Conservation (phyloP, 2,329 filamentous ascomycete species). For the Blastomyces percursus region DNA sequence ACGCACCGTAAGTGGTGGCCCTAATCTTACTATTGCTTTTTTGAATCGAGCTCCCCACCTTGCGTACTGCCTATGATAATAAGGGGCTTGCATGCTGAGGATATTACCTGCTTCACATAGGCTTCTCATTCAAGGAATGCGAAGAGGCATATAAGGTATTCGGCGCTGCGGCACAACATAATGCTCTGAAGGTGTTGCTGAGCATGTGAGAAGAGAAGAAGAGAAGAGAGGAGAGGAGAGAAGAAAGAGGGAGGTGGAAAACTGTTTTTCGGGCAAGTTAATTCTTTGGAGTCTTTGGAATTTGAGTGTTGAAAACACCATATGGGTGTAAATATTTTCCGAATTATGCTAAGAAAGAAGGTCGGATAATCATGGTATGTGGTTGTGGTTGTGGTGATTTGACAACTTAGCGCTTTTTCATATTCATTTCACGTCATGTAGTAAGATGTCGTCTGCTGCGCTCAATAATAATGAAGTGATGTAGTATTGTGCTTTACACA, state of each 20-base stretch:
- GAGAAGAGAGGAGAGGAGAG: neutral
- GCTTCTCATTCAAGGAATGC: constrained; percentile 35
- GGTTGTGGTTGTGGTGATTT: no score
- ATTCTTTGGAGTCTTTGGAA: neutral
- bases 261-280: neutral
- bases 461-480: no score
- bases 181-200: constrained; percentile 38
- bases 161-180: constrained; percentile 31
- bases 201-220: constrained; percentile 14
- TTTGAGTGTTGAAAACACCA: neutral
- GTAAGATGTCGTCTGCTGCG: no score
- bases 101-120: constrained; percentile 14
- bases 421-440: no score
- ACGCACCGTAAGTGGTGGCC: constrained; percentile 33
- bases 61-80: neutral
- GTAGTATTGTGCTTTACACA: no score
- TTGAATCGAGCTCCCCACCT: neutral
- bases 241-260: neutral
- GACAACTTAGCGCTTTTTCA: no score
- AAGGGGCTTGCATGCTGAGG: neutral
- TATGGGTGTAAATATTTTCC: no score
- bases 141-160: constrained; percentile 38
- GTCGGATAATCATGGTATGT: no score
- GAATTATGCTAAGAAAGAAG: no score
- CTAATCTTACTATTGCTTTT: neutral